Percentiles rank a stretch among this genome's conserved stretches.
Conservation (phyloP, 177 flowering plant genomes). For the Vitis hybrid region DNA sequence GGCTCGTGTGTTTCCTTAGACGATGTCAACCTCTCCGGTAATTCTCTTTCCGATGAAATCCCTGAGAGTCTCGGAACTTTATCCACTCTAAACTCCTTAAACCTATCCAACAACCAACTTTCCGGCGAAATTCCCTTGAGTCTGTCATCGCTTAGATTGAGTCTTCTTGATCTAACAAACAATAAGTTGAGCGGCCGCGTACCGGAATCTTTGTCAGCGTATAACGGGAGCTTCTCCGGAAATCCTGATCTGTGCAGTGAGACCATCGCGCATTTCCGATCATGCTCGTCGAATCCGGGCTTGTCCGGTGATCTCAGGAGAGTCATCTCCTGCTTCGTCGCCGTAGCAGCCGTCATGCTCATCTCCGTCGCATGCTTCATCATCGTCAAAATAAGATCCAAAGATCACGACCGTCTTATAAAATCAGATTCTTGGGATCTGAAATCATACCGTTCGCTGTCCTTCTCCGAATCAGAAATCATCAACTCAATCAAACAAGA, state of each 20-base stretch:
- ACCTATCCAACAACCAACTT: constrained; percentile 63
- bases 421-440: constrained; percentile 47
- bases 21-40: constrained; percentile 52
- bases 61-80: constrained; percentile 53
- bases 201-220: constrained; percentile 47
- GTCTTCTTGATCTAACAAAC: constrained; percentile 65
- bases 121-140: constrained; percentile 57
- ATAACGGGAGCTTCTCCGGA: constrained; percentile 47
- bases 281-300: constrained; percentile 35
- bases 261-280: constrained; percentile 9
- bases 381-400: constrained; percentile 23
- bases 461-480: constrained; percentile 48
- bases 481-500: constrained; percentile 42
- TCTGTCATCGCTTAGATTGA: constrained; percentile 44
- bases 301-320: constrained; percentile 16
- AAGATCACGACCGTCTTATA: constrained; percentile 7
- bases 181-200: constrained; percentile 52
- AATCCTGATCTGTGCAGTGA: constrained; percentile 64
- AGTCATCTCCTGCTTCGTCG: constrained; percentile 34
- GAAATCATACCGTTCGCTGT: constrained; percentile 39
- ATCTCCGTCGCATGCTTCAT: constrained; percentile 24
- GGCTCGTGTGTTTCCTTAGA: constrained; percentile 46
- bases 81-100: constrained; percentile 55
- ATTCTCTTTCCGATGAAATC: constrained; percentile 55
- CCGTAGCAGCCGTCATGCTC: constrained; percentile 24